Base-by-base conservation (phyloP, 2,329 filamentous ascomycete species). In the Hirsutella minnesotensis region DNA sequence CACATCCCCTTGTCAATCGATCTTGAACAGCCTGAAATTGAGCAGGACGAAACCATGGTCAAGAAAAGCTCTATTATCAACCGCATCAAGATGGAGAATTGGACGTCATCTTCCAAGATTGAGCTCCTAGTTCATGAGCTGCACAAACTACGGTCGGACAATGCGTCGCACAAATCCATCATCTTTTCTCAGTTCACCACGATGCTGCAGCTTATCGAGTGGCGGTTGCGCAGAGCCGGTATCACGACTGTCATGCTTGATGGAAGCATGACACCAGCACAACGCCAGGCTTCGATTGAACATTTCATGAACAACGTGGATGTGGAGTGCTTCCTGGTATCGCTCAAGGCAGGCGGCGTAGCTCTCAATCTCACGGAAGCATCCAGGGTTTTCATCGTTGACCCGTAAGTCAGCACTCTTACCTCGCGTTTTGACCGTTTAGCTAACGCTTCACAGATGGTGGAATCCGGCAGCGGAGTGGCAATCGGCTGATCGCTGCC, bases 391-490 rank as follows among this genome's bases (percentile, higher is more conserved):
- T 96, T 95, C 62, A 95, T 96, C 47, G 81, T 96, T 45, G 92
- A 98, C 56, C 92, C 92, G 72, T 89, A 77, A 75, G 84, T 82
- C 36, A 18, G 19, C 18, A 27, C 27, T 35, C 7, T 30, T 18
- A 3, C 9, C n/a, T 9, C 33, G 9, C n/a, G 9, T 2, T 18
- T 16, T 4, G 8, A 16, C n/a, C 18, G 15, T 16, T 19, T 9
- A 33, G 15, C 15, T 35, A 16, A 16, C 33, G 16, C 18, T 35
- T 16, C n/a, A 51, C 9, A 88, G 84, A 52, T 96, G 92, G 92
- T 98, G 92, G 92, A 96, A 96, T 53, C 92, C 92, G n/a, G 89
- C 89, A n/a, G 90, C 90, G 0, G 92, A 98, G 66, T 98, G 92
- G 92, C 92, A 98, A 65, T 92, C 85, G 47, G 92, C 92, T 3